Conservation (phyloP, 352 stramenopile species). For the Globisporangium cederbergense region DNA sequence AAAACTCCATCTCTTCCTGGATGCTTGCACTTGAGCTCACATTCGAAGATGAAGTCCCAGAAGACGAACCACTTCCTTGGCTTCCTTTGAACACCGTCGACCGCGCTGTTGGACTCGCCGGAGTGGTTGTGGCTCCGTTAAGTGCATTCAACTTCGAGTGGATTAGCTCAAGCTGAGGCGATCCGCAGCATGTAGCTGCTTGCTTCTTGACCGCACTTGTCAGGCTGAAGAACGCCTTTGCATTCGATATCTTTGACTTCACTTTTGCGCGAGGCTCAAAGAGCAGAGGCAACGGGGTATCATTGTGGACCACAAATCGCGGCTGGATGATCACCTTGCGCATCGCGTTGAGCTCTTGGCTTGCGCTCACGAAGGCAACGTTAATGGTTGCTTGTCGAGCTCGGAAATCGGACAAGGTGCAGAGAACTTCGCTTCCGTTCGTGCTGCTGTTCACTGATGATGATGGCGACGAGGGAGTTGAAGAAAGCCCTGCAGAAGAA, state of each 20-base stretch:
- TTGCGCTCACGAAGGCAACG: constrained; percentile 55
- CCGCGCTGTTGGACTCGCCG: constrained; percentile 12
- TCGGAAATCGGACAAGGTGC: constrained; percentile 57
- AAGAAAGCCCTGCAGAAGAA: constrained; percentile 14
- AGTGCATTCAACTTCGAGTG: constrained; percentile 70
- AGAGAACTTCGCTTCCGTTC: constrained; percentile 30
- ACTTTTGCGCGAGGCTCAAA: constrained; percentile 57
- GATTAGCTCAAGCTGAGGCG: constrained; percentile 62
- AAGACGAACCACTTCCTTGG: background rate
- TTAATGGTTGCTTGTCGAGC: constrained; percentile 56
- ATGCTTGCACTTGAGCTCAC: background rate
- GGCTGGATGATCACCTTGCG: constrained; percentile 65
- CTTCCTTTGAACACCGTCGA: constrained; percentile 21
- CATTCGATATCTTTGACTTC: constrained; percentile 45
- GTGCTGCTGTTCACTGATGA: constrained; percentile 14
- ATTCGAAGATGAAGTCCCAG: background rate
- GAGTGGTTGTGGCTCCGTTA: constrained; percentile 38
- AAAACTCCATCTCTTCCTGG: constrained; percentile 44
- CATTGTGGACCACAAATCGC: constrained; percentile 59
- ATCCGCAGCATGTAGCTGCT: constrained; percentile 43
- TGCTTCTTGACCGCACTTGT: constrained; percentile 42
- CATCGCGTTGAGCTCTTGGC: constrained; percentile 35
- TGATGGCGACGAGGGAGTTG: constrained; percentile 9
- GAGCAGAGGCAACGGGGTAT: constrained; percentile 41
- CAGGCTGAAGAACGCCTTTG: constrained; percentile 66